These are phyloP conservation scores for Ustilago bromivora DNA, from an alignment of 1,284 basidiomycete species.

Conservation along the genomic window DNA sequence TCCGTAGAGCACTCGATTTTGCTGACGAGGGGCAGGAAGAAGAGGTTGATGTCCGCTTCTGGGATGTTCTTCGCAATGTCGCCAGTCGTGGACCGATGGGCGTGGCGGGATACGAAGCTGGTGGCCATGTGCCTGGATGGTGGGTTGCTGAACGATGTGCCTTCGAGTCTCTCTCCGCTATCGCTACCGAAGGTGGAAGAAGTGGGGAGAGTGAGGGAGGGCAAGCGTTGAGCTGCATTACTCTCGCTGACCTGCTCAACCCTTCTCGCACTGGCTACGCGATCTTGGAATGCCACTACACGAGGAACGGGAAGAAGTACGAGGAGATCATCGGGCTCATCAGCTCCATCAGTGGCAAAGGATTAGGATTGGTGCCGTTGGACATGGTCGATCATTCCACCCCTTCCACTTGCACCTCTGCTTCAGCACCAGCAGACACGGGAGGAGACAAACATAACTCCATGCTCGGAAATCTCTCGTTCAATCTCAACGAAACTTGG, in stretches of 20 bases:
- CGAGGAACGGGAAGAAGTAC: slow-evolving; percentile 43
- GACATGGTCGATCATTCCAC: slow-evolving; percentile 33
- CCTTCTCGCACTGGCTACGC: slow-evolving; percentile 21
- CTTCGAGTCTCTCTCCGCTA: slow-evolving; percentile 23
- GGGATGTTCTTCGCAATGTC: slow-evolving; percentile 54
- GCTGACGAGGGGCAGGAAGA: slow-evolving; percentile 22
- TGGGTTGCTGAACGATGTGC: slow-evolving; percentile 28
- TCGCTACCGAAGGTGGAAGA: not conserved
- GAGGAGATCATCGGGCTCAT: slow-evolving; percentile 37
- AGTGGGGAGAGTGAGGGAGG: not conserved
- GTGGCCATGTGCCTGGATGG: slow-evolving; percentile 51
- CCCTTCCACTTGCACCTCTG: not conserved
- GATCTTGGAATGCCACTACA: slow-evolving; percentile 31
- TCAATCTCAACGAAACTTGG: slow-evolving; percentile 58
- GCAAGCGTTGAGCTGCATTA: slow-evolving; percentile 5
- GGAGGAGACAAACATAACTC: slow-evolving; percentile 30
- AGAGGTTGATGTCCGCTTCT: slow-evolving; percentile 53
- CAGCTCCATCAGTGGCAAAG: not conserved
- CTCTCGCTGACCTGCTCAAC: slow-evolving; percentile 30
- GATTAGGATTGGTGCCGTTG: slow-evolving; percentile 25
- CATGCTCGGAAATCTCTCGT: slow-evolving; percentile 51
- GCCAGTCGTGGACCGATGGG: slow-evolving; percentile 51
- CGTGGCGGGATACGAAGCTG: slow-evolving; percentile 29
- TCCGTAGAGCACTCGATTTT: slow-evolving; percentile 30
- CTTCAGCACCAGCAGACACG: not conserved